These are phyloP conservation scores for Candida sanyaensis DNA, from an alignment of 1,139 yeast genomes.

Conservation along the genomic window DNA sequence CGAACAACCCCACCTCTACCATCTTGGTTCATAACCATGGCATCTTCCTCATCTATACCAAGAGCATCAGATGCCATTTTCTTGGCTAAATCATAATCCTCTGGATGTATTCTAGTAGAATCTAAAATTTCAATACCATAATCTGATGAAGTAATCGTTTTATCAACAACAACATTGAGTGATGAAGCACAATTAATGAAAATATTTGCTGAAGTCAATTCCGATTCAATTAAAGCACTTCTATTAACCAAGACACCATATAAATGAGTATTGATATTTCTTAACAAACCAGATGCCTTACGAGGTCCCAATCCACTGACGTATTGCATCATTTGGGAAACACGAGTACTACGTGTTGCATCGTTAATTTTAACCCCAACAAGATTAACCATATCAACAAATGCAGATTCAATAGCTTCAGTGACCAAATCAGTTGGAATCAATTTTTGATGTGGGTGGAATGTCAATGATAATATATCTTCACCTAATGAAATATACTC, in stretches of 20 bases:
- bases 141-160: conserved; percentile 37
- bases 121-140: conserved; percentile 77
- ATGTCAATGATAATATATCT: conserved; percentile 68
- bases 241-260: conserved; percentile 72
- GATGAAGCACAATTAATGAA: conserved; percentile 94
- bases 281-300: conserved; percentile 84
- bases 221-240: conserved; percentile 77
- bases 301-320: conserved; percentile 95
- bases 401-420: conserved; percentile 74
- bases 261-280: conserved; percentile 70
- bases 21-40: conserved; percentile 65
- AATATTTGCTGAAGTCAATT: conserved; percentile 74
- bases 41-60: conserved; percentile 92
- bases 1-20: conserved; percentile 81
- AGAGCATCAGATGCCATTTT: conserved; percentile 98
- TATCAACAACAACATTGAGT: conserved; percentile 76
- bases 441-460: conserved; percentile 75
- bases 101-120: conserved; percentile 96
- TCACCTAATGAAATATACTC: conserved; percentile 84
- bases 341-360: conserved; percentile 74
- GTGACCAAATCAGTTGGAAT: conserved; percentile 64
- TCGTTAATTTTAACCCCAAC: conserved; percentile 94
- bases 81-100: conserved; percentile 92
- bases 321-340: conserved; percentile 71
- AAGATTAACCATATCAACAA: conserved; percentile 87